These are phyloP conservation scores for Melampsora occidentalis DNA, from an alignment of 1,284 basidiomycete genomes.

Conservation along the genomic window DNA sequence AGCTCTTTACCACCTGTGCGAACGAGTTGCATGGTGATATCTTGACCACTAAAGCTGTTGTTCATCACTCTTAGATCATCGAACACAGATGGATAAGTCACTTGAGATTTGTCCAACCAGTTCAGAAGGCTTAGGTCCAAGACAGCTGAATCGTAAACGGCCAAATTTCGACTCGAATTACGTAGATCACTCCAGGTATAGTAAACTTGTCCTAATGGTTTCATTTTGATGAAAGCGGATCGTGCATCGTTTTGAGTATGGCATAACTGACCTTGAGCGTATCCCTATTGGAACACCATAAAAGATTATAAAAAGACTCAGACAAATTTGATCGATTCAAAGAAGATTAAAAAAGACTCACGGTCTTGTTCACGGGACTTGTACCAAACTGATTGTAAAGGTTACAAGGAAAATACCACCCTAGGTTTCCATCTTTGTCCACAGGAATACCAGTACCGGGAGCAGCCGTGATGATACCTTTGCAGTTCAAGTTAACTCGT, in stretches of 20 bases:
- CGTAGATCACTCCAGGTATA: conserved; percentile 84
- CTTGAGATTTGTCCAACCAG: conserved; percentile 74
- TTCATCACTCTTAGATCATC: conserved; percentile 70
- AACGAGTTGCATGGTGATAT: conserved; percentile 81
- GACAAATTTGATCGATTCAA: not conserved
- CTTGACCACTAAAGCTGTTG: conserved; percentile 69
- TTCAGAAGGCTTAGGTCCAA: conserved; percentile 79
- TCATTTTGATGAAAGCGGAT: conserved; percentile 58
- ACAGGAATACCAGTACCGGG: conserved; percentile 66
- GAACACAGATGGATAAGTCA: conserved; percentile 77
- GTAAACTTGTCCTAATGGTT: conserved; percentile 77
- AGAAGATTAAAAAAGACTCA: conserved; percentile 1
- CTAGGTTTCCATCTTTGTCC: conserved; percentile 59
- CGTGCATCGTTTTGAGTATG: conserved; percentile 66
- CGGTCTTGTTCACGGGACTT: conserved; percentile 64
- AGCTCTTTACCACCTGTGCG: conserved; percentile 62
- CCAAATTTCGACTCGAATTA: conserved; percentile 70
- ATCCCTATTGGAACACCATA: conserved; percentile 53
- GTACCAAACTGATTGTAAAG: conserved; percentile 72
- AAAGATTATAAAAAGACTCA: not conserved
- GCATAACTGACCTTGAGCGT: conserved; percentile 67
- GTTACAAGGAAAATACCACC: conserved; percentile 96
- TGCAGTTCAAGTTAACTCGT: conserved; percentile 77
- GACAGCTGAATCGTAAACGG: conserved; percentile 89
- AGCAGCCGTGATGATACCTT: conserved; percentile 70